Base-by-base conservation (phyloP, 495 filamentous ascomycete species). In the Neurospora africana region DNA sequence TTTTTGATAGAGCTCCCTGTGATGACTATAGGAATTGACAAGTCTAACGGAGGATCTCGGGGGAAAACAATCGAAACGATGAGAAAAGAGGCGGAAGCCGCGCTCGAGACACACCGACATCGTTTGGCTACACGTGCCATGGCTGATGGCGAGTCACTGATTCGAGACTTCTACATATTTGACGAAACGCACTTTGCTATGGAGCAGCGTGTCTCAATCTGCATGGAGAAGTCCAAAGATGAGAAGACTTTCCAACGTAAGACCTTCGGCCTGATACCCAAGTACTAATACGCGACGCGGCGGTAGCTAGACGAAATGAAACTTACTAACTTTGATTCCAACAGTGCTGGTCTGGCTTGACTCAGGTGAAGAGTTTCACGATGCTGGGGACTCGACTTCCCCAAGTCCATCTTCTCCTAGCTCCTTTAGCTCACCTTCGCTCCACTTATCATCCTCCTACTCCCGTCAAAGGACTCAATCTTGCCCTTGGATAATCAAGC, bases 161-260 rank as follows among this genome's bases (percentile, higher is more conserved):
- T 80, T 1, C 65, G 77, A 9, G 69, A 61, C 13, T 79, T 73
- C 39, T 74, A 41, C 3, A 69, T 78, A 5, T 69, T 71, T 44
- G 74, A 77, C 65, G 69, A 68, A 3, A 36, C 61, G 13, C 68
- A 74, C 37, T 78, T 78, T 47, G 67, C 72, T 11, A 73, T 81
- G 41, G 78, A 80, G 69, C 78, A 81, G 68, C 68, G 74, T 17
- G 71, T 77, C 38, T 78, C 78, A 15, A 73, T 79, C 30, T 73
- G 43, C 38, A 58, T 76, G 5, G 43, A 71, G n/a, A 74, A 40
- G 36, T 33, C 69, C 33, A 44, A 10, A 72, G 72, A 19, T 36
- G 69, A 6, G 70, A 65, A 15, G 72, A 72, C 43, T 21, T 73
- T 43, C 15, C 70, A 71, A 53, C 2, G 68, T 67, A 44, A 70